These are phyloP conservation scores for Diaporthe ilicicola DNA, from an alignment of 2,329 filamentous ascomycete species.

Conservation along the genomic window DNA sequence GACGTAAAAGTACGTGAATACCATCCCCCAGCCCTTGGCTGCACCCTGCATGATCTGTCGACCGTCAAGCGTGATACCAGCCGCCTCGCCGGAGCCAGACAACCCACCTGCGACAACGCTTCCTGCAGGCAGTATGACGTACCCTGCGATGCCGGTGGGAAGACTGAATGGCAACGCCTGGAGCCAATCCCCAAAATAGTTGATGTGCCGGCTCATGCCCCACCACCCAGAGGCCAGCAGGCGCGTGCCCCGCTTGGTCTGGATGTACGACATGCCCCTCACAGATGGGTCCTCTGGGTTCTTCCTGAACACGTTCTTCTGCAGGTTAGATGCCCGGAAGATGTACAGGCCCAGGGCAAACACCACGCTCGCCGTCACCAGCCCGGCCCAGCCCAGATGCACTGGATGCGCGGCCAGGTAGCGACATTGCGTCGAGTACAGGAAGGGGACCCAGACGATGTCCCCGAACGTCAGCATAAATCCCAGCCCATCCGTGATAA, in stretches of 20 bases:
- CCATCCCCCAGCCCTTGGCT: conserved; percentile 79
- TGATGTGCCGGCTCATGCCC: conserved; percentile 87
- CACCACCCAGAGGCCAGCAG: conserved; percentile 88
- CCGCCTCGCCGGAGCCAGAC: conserved; percentile 8
- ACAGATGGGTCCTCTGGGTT: conserved; percentile 82
- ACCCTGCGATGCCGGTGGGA: conserved; percentile 82
- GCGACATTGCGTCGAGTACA: conserved; percentile 81
- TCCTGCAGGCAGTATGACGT: conserved; percentile 68
- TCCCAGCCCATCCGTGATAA: conserved; percentile 88
- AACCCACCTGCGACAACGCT: conserved; percentile 59
- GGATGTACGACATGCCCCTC: conserved; percentile 79
- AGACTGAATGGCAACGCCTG: conserved; percentile 88
- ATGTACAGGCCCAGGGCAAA: conserved; percentile 79
- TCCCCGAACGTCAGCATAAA: conserved; percentile 93
- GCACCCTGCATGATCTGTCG: conserved; percentile 73
- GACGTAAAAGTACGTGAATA: conserved; percentile 90
- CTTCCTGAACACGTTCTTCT: conserved; percentile 90
- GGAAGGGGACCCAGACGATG: conserved; percentile 85
- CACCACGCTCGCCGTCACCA: conserved; percentile 69
- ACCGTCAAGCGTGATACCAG: conserved; percentile 61
- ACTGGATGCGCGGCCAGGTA: conserved; percentile 84
- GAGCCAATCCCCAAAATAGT: conserved; percentile 91
- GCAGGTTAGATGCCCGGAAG: conserved; percentile 86
- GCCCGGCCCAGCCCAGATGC: conserved; percentile 71
- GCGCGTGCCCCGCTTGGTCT: conserved; percentile 80